Percentiles rank a stretch among this genome's conserved stretches.
These are phyloP conservation scores for Teratosphaeriaceae sp. DNA, from an alignment of 2,329 filamentous ascomycete genomes.

Conservation along the genomic window DNA sequence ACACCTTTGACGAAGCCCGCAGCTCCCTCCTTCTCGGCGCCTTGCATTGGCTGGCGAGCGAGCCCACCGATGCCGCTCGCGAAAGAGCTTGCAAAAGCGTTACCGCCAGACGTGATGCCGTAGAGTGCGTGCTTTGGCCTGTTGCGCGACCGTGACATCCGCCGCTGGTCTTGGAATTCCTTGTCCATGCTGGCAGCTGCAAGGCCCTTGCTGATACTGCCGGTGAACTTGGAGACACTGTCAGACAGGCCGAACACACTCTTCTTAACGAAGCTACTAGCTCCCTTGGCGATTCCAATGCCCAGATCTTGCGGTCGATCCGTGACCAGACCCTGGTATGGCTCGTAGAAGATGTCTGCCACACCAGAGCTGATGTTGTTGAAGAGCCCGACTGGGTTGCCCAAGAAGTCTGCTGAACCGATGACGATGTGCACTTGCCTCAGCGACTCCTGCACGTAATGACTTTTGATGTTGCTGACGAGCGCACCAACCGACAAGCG, in stretches of 20 bases:
- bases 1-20: conserved; percentile 96
- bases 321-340: conserved; percentile 94
- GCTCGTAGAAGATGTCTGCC: conserved; percentile 98
- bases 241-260: conserved; percentile 96
- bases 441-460: conserved; percentile 94
- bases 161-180: conserved; percentile 92
- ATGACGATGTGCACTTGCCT: conserved; percentile 97
- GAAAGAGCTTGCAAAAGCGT: conserved; percentile 86
- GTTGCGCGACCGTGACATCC: conserved; percentile 89
- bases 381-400: conserved; percentile 95
- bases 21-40: conserved; percentile 90
- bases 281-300: conserved; percentile 90
- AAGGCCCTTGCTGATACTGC: conserved; percentile 92
- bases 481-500: conserved; percentile 81
- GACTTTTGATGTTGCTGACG: conserved; percentile 78
- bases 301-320: conserved; percentile 94
- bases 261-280: conserved; percentile 96
- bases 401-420: conserved; percentile 93
- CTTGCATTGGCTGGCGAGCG: conserved; percentile 87
- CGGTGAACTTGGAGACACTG: conserved; percentile 96
- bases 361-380: conserved; percentile 97
- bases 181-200: conserved; percentile 95
- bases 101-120: conserved; percentile 90
- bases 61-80: conserved; percentile 91
- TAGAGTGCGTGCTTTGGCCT: conserved; percentile 95